Percentiles rank a stretch among this genome's conserved stretches.
phyloP scores from a whole-genome alignment of 768 basidiomycete genomes.

The Rhodotorula graminis region DNA sequence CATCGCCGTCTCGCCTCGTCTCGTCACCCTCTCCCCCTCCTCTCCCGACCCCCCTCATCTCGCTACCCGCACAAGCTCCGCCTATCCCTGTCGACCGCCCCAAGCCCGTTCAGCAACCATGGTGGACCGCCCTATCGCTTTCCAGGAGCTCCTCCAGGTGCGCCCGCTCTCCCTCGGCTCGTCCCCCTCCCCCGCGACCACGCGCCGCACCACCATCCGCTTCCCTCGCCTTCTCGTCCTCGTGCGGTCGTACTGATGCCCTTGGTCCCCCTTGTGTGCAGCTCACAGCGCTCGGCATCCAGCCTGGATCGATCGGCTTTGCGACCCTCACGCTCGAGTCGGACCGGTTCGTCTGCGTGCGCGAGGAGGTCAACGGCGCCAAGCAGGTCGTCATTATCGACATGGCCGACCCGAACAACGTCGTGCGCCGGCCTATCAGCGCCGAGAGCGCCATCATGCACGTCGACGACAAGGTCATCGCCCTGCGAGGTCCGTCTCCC shows the following conservation, averaged over 20 bases:
- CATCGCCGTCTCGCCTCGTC: neutral
- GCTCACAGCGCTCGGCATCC: slow-evolving; percentile 90
- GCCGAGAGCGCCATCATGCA: slow-evolving; percentile 99
- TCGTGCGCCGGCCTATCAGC: slow-evolving; percentile 86
- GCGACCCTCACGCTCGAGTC: slow-evolving; percentile 95
- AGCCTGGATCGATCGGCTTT: slow-evolving; percentile 95
- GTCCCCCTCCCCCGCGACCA: neutral
- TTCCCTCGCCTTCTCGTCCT: neutral
- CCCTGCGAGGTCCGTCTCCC: slow-evolving; percentile 67
- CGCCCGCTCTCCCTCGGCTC: neutral
- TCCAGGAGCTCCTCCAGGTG: slow-evolving; percentile 36
- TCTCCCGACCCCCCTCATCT: neutral
- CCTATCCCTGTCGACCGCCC: neutral
- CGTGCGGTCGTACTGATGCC: neutral
- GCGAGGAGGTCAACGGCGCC: slow-evolving; percentile 85
- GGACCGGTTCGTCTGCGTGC: slow-evolving; percentile 96
- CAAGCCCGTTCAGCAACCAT: neutral
- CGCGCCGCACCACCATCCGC: slow-evolving; percentile 2
- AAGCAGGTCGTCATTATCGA: slow-evolving; percentile 99
- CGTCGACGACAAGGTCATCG: slow-evolving; percentile 90
- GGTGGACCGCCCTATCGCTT: slow-evolving; percentile 33
- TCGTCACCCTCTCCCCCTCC: neutral
- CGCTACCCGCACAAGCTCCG: neutral
- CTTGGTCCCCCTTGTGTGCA: slow-evolving; percentile 48
- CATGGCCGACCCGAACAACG: slow-evolving; percentile 94